A percentile compares a stretch with the other conserved stretches of the same genome.
phyloP scores from a whole-genome alignment of 2,329 filamentous ascomycete genomes.

The Triangularia setosa region DNA sequence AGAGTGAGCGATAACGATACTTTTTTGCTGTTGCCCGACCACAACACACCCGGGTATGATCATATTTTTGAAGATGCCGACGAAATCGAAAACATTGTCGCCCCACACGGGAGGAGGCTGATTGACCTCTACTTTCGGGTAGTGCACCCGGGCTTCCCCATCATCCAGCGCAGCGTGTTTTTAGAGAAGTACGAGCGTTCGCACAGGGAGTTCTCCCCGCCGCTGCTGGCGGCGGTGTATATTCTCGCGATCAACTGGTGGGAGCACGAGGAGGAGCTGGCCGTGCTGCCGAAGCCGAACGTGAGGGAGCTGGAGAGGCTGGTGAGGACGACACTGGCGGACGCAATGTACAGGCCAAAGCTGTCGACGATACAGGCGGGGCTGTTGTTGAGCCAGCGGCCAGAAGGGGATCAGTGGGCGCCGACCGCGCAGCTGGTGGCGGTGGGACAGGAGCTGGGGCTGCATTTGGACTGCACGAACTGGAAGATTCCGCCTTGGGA shows the following conservation, averaged over 20 bases:
- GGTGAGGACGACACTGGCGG: slow-evolving; percentile 59
- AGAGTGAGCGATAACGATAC: slow-evolving; percentile 75
- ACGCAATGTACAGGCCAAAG: slow-evolving; percentile 78
- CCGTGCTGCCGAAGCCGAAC: slow-evolving; percentile 63
- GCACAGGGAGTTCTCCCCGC: slow-evolving; percentile 70
- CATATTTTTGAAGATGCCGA: slow-evolving; percentile 65
- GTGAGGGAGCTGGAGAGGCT: slow-evolving; percentile 69
- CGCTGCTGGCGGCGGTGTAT: slow-evolving; percentile 75
- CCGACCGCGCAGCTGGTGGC: slow-evolving; percentile 84
- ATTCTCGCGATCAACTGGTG: slow-evolving; percentile 87
- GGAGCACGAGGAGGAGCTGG: slow-evolving; percentile 66
- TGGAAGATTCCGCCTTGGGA: slow-evolving; percentile 92
- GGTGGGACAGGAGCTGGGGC: slow-evolving; percentile 78
- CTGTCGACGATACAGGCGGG: slow-evolving; percentile 76
- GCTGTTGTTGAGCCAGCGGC: slow-evolving; percentile 68
- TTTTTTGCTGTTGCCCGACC: slow-evolving; percentile 75
- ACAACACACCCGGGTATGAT: slow-evolving; percentile 66
- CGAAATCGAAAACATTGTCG: slow-evolving; percentile 67
- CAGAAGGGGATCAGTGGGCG: slow-evolving; percentile 76
- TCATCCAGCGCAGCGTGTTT: slow-evolving; percentile 77
- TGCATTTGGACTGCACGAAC: slow-evolving; percentile 80
- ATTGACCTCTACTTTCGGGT: slow-evolving; percentile 78
- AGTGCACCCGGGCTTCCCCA: slow-evolving; percentile 77
- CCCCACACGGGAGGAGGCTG: slow-evolving; percentile 70
- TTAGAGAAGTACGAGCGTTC: slow-evolving; percentile 72